phyloP scores from a whole-genome alignment of 208 protist genomes.

The Trypanosoma avium region DNA sequence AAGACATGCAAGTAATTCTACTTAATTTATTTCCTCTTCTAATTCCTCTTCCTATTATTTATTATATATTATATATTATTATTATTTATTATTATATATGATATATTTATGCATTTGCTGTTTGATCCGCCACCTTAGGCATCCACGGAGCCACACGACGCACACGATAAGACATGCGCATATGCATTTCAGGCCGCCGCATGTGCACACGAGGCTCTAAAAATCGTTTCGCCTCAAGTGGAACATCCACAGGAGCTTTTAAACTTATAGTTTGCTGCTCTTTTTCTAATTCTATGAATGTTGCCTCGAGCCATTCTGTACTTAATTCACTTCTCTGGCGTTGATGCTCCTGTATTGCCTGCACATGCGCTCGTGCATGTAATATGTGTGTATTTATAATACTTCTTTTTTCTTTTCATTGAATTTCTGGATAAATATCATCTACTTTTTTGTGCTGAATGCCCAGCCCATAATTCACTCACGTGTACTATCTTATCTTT shows the following conservation, averaged over 20 bases:
- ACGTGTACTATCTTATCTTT: slow-evolving; percentile 83
- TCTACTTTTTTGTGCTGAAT: slow-evolving; percentile 86
- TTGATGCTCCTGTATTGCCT: slow-evolving; percentile 73
- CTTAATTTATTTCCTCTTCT: no score
- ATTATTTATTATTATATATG: neutral
- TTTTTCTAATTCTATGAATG: slow-evolving; percentile 64
- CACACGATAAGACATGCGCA: slow-evolving; percentile 85
- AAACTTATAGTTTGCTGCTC: slow-evolving; percentile 82
- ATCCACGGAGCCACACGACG: slow-evolving; percentile 90
- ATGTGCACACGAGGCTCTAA: slow-evolving; percentile 85
- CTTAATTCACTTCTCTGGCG: slow-evolving; percentile 67
- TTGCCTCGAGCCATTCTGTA: slow-evolving; percentile 66
- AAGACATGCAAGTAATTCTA: no score
- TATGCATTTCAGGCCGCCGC: slow-evolving; percentile 87
- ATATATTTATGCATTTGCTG: slow-evolving; percentile 65
- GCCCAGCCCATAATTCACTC: slow-evolving; percentile 91
- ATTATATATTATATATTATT: slow-evolving; percentile 1
- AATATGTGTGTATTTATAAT: no score
- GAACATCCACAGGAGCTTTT: slow-evolving; percentile 80
- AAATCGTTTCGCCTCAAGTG: slow-evolving; percentile 83
- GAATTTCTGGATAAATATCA: no score
- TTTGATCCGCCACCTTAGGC: slow-evolving; percentile 75
- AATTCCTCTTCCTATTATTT: neutral
- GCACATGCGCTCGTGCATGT: slow-evolving; percentile 55
- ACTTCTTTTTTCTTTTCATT: no score